A percentile compares a stretch with the other conserved stretches of the same genome.
phyloP scores from a whole-genome alignment of 2,329 filamentous ascomycete species.

The Cercospora sp. region DNA sequence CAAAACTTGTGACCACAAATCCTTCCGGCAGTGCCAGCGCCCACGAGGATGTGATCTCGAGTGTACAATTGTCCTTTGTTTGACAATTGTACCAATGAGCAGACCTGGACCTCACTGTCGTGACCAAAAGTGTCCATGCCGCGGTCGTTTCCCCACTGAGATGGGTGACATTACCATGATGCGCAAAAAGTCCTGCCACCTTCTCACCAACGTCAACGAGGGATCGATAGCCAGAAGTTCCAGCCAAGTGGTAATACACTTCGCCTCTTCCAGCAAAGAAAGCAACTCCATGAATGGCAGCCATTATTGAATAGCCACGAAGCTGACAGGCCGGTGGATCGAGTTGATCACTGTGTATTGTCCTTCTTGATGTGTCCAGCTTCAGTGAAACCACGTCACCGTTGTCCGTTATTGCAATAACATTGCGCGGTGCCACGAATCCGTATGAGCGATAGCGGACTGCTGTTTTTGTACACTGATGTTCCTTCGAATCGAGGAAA shows the following conservation, averaged over 20 bases:
- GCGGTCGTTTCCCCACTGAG: background rate
- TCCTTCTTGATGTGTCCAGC: background rate
- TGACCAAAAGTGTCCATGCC: slow-evolving; percentile 38
- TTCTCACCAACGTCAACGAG: slow-evolving; percentile 36
- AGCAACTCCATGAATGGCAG: slow-evolving; percentile 42
- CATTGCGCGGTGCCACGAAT: slow-evolving; percentile 2
- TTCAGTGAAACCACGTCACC: slow-evolving; percentile 4
- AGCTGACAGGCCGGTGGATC: slow-evolving; percentile 38
- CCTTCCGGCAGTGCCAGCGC: background rate
- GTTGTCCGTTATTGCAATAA: slow-evolving; percentile 13
- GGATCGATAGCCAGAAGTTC: background rate
- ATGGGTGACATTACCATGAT: slow-evolving; percentile 6
- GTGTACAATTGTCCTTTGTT: background rate
- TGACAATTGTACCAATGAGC: background rate
- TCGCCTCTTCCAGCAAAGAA: slow-evolving; percentile 52
- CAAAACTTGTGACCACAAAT: slow-evolving; percentile 56
- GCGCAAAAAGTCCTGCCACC: slow-evolving; percentile 44
- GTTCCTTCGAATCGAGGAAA: background rate
- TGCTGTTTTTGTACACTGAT: background rate
- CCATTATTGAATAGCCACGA: slow-evolving; percentile 51
- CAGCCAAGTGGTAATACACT: slow-evolving; percentile 43
- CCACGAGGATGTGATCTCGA: background rate
- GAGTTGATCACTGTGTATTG: background rate
- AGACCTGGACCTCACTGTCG: slow-evolving; percentile 37
- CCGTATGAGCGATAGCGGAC: slow-evolving; percentile 9